These are phyloP conservation scores for Sparassis latifolia DNA, from an alignment of 1,284 basidiomycete species.

Conservation along the genomic window DNA sequence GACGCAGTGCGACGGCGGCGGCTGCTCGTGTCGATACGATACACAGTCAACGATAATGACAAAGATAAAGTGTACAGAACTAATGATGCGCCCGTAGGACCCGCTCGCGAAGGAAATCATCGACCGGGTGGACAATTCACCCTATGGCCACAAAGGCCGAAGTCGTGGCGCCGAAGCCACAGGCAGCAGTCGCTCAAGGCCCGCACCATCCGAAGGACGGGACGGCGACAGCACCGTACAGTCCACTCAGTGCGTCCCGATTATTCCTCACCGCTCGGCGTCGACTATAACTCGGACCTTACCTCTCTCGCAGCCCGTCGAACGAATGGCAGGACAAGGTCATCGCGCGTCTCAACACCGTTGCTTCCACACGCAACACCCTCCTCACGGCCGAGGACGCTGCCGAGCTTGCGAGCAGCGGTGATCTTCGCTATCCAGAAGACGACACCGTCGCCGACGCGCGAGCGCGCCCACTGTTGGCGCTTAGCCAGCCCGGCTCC, in stretches of 20 bases:
- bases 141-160: conserved; percentile 68
- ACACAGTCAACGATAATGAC: too few species aligned
- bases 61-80: too few species aligned
- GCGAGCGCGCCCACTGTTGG: conserved; percentile 5
- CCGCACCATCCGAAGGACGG: conserved; percentile 17
- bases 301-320: conserved; percentile 46
- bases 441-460: conserved; percentile 10
- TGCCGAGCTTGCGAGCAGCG: conserved; percentile 9
- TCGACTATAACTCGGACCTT: background rate
- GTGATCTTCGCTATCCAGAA: conserved; percentile 8
- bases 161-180: conserved; percentile 28
- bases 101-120: conserved; percentile 70
- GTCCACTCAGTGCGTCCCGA: conserved; percentile 48
- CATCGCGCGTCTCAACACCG: conserved; percentile 26
- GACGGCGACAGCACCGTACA: conserved; percentile 34
- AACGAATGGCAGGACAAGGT: conserved; percentile 77
- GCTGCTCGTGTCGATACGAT: too few species aligned
- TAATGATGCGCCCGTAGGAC: conserved; percentile 36
- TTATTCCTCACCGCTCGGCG: background rate
- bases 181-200: conserved; percentile 15
- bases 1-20: too few species aligned
- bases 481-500: conserved; percentile 9
- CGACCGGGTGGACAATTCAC: conserved; percentile 65
- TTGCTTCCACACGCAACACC: conserved; percentile 20
- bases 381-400: conserved; percentile 17